These are phyloP conservation scores for Brachypodium distachyon DNA, from an alignment of 202 grass and related monocot genomes.

Conservation along the genomic window DNA sequence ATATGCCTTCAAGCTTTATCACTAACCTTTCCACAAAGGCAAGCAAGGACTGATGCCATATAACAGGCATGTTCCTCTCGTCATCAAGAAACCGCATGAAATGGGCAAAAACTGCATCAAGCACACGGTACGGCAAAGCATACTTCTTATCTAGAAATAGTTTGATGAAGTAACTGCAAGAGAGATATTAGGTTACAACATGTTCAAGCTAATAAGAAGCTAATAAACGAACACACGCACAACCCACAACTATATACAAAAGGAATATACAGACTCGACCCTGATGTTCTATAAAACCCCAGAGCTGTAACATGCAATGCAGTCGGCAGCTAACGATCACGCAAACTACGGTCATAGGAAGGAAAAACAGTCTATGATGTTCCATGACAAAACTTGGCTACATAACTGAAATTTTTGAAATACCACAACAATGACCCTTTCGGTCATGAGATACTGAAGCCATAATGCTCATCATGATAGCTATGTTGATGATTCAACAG, in stretches of 20 bases:
- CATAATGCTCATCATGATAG: too few species aligned
- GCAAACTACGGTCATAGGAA: background rate
- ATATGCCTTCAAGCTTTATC: background rate
- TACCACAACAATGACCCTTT: too few species aligned
- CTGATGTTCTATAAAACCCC: background rate
- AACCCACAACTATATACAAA: background rate
- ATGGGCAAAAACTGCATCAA: slow-evolving; percentile 82
- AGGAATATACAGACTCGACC: background rate
- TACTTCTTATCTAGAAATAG: slow-evolving; percentile 97
- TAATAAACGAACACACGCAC: background rate
- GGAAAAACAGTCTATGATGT: too few species aligned
- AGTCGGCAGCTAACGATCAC: background rate
- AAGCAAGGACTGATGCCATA: slow-evolving; percentile 96
- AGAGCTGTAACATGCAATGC: background rate
- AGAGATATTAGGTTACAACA: background rate
- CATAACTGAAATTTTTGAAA: too few species aligned
- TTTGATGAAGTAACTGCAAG: slow-evolving; percentile 95
- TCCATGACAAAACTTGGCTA: too few species aligned
- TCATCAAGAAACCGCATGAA: slow-evolving; percentile 85
- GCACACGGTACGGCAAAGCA: slow-evolving; percentile 71
- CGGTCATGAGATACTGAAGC: too few species aligned
- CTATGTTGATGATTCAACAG: too few species aligned
- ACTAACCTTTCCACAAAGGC: slow-evolving; percentile 90
- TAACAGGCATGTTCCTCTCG: slow-evolving; percentile 74
- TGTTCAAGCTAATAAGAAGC: slow-evolving; percentile 2